Percentiles rank a stretch among this genome's conserved stretches.
phyloP scores from a whole-genome alignment of 2,329 filamentous ascomycete species.

The Aspergillus novoparasiticus region DNA sequence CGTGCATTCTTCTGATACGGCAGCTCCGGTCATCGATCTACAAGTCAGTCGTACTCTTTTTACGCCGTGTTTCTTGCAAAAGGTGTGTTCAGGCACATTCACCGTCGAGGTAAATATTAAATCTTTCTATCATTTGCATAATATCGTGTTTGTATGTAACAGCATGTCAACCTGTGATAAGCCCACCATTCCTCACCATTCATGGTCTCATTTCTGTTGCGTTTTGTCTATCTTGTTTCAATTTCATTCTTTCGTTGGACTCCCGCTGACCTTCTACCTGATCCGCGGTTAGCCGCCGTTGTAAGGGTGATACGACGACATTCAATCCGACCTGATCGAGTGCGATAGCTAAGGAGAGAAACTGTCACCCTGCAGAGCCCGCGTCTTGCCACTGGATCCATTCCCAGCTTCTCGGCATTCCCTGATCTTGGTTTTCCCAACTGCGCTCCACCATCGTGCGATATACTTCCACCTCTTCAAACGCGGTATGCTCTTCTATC shows the following conservation, averaged over 20 bases:
- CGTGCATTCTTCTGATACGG: not conserved
- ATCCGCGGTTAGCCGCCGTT: not conserved
- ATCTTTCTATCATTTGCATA: not conserved
- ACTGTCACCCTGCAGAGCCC: not conserved
- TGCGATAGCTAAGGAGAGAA: not conserved
- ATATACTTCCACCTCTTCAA: not conserved
- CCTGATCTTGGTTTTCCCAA: not conserved
- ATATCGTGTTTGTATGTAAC: not conserved
- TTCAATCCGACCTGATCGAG: not conserved
- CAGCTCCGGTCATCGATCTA: not conserved
- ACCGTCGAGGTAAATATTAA: not conserved
- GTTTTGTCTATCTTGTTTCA: not conserved
- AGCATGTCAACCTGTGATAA: not conserved
- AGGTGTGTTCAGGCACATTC: not conserved
- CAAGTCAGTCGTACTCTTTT: not conserved
- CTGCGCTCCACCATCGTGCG: not conserved
- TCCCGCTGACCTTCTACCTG: not conserved
- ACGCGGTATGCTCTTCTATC: not conserved
- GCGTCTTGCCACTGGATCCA: not conserved
- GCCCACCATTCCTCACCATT: not conserved
- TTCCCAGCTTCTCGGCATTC: not conserved
- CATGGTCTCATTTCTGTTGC: not conserved
- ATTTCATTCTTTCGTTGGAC: not conserved
- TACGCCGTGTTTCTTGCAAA: too few relatives aligned
- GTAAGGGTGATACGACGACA: not conserved